Conservation (phyloP, 2,329 filamentous ascomycete species). For the Bimuria novae-zelandiae region DNA sequence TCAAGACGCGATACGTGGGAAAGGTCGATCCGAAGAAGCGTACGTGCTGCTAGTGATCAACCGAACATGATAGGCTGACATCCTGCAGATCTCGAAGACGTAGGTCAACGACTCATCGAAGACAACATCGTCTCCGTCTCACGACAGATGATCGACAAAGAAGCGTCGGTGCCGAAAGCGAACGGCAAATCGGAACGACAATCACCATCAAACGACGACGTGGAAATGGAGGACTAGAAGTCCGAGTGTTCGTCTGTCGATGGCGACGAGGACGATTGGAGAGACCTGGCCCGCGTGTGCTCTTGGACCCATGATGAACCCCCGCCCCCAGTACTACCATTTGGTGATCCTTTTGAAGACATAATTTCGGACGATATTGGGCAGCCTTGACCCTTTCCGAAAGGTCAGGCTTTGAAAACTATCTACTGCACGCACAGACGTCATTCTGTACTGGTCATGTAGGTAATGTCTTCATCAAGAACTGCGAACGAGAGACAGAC, state of each 20-base stretch:
- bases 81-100: conserved; percentile 77
- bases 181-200: conserved; percentile 33
- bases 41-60: conserved; percentile 47
- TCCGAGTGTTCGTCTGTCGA: neutral
- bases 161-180: conserved; percentile 79
- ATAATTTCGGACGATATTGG: too few species aligned
- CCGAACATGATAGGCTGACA: conserved; percentile 23
- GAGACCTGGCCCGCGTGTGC: neutral
- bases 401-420: neutral
- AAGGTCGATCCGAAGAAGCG: conserved; percentile 99
- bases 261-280: neutral
- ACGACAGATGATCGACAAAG: conserved; percentile 99
- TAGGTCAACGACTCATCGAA: conserved; percentile 95
- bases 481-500: neutral
- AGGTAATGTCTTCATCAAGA: too few species aligned
- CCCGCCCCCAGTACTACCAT: neutral
- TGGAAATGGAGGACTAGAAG: conserved; percentile 5
- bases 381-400: neutral
- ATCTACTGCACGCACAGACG: neutral
- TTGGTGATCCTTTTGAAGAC: neutral
- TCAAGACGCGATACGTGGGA: conserved; percentile 98
- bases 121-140: conserved; percentile 99
- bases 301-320: neutral
- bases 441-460: neutral
- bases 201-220: neutral